Evolutionary conservation across 192 early-diverging fungal genomes (phyloP), one percentile per base, ranked within the genome.

Genomic region (Paraglomus brasilianum): DNA sequence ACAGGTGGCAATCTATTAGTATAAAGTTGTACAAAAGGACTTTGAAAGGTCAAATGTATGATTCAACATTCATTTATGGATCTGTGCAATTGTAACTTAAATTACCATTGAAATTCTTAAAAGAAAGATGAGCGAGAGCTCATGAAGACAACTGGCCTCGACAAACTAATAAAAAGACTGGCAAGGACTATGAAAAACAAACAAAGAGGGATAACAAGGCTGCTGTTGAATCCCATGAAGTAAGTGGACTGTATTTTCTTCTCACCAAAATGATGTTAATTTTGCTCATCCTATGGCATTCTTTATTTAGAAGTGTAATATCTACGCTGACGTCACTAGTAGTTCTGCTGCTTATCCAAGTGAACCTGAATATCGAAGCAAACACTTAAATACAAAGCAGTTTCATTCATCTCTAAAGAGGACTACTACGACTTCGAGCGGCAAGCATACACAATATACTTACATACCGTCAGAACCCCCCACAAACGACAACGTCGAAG

Each of bases 61-160:
- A 5, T 42, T 9, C 39, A 15, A 51, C 15, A 24, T 36, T 61
- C 15, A 8, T 15, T n/a, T 21, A 22, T 42, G 6, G 55, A 36
- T 46, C 41, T n/a, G 15, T 45, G 6, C n/a, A 22, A 46, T 13
- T 24, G 17, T 39, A 24, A 21, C 10, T 14, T 36, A 43, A 38
- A 17, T 4, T 39, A 5, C 7, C 19, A 15, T 24, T 68, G 22
- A 36, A 5, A 13, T 41, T 53, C 2, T 49, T 69, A 21, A 19
- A 61, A 79, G 78, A 79, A 79, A 79, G 78, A 79, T 58, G 78
- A 79, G 43, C 73, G n/a, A n/a, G 36, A 51, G 69, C 69, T 1
- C 74, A 79, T 38, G 73, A 75, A 59, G 74, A 79, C 21, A 43
- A 75, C 19, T 79, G 13, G 69, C 65, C 57, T 79, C 14, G 78